phyloP scores from a whole-genome alignment of 306 rosid species.

The Geum urbanum region DNA sequence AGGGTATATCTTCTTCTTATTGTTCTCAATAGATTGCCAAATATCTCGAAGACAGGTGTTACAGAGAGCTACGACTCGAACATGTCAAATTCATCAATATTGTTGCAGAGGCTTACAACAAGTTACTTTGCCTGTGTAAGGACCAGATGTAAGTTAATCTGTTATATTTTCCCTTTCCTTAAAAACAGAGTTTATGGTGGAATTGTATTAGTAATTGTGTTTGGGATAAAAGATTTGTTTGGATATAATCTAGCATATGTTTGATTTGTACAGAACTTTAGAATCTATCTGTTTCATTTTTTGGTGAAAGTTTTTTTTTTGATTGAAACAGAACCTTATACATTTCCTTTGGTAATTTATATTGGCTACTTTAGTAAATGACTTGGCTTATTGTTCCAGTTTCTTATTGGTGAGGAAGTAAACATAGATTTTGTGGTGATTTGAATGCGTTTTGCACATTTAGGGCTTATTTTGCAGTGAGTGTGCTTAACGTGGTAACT shows the following conservation, averaged over 20 bases:
- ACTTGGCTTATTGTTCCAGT: neutral
- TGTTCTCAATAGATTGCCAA: constrained; percentile 63
- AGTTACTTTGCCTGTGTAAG: constrained; percentile 79
- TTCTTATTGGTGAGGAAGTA: no score
- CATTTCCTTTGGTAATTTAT: neutral
- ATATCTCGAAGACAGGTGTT: constrained; percentile 92
- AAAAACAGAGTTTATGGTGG: neutral
- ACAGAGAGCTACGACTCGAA: constrained; percentile 71
- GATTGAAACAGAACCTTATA: neutral
- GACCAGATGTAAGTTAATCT: constrained; percentile 79
- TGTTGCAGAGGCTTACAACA: constrained; percentile 65
- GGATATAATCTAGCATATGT: neutral
- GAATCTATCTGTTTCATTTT: neutral
- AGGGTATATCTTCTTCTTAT: constrained; percentile 17
- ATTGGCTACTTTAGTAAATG: neutral
- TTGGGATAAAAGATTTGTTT: neutral
- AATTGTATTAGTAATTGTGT: neutral
- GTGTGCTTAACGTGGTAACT: constrained; percentile 66
- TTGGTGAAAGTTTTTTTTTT: neutral
- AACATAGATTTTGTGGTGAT: neutral
- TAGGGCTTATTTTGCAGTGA: constrained; percentile 83
- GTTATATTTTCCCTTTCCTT: constrained; percentile 10
- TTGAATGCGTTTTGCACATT: constrained; percentile 20
- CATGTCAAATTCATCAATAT: constrained; percentile 60
- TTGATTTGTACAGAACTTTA: neutral